Evolutionary conservation across 306 rosid genomes (phyloP), one percentile per base, ranked within the genome.

Genomic region (Prunus mira): DNA sequence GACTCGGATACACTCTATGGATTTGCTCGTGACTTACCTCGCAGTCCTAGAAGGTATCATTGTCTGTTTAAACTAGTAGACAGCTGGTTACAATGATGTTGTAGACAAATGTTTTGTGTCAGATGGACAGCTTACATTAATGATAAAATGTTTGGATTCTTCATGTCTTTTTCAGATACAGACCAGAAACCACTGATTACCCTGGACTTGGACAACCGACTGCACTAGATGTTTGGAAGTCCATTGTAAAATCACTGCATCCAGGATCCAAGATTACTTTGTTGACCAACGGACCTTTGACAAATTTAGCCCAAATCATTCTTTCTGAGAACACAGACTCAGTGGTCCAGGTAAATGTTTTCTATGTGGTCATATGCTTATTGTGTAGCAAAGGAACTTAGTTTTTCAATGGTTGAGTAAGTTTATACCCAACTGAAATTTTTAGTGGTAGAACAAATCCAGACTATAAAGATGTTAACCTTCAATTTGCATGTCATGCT

Each of bases 1-100:
- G 96, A 87, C 76, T 88, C 93, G 14, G 90, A 87, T 79, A 90
- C 93, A 58, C 91, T 90, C 55, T 90, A 79, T 61, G 91, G 93
- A 18, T 82, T 91, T 54, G 87, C 90, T 72, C 88, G 87, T 12
- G 38, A 73, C 76, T 62, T 91, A 14, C 96, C 93, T 49, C 79
- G 83, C 49, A 87, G 93, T 71, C 93, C 93, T 13, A 83, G 90
- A 87, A 91, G 90, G 91, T 91, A 54, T 45, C 69, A 25, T 17
- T 49, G 24, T 28, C 62, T 50, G 30, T 11, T 27, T 50, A 17
- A 50, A 51, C 58, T 13, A 25, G 22, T 50, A 50, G 27, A 28
- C 25, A 50, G 32, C 27, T 69, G 0, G 19, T 47, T 15, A 49
- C 43, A 12, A 60, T 25, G 65, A 25, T 60, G 34, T 60, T 62